Percentiles rank a stretch among this genome's conserved stretches.
These are phyloP conservation scores for Melastoma malabathricum DNA, from an alignment of 345 rosid species.

Conservation along the genomic window DNA sequence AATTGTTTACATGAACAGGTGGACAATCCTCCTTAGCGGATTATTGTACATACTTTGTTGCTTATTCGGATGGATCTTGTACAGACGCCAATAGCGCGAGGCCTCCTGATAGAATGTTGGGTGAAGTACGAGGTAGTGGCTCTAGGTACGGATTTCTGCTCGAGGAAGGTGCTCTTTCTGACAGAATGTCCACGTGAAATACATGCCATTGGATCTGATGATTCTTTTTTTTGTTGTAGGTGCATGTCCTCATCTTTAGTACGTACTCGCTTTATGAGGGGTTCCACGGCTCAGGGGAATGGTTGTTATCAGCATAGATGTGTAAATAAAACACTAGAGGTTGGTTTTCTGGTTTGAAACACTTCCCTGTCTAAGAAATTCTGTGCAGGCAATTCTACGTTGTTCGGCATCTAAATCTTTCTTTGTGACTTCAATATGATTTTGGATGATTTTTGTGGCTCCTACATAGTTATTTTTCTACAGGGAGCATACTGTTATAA, in stretches of 20 bases:
- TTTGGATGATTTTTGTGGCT: too few species aligned
- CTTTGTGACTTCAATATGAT: too few species aligned
- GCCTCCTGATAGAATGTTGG: constrained; percentile 94
- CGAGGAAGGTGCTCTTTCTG: neutral
- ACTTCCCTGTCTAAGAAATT: too few species aligned
- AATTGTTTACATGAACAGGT: constrained; percentile 37
- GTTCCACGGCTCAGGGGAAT: constrained; percentile 84
- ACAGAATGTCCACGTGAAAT: neutral
- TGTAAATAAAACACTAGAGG: constrained; percentile 71
- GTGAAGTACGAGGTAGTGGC: constrained; percentile 88
- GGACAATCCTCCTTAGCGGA: constrained; percentile 98
- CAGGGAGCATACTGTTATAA: too few species aligned
- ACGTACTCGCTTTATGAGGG: constrained; percentile 91
- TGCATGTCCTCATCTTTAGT: constrained; percentile 98
- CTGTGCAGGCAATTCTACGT: neutral
- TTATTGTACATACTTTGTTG: constrained; percentile 95
- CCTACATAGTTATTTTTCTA: too few species aligned
- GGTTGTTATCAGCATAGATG: constrained; percentile 98
- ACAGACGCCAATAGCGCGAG: constrained; percentile 94
- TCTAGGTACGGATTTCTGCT: constrained; percentile 49
- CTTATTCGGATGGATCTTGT: constrained; percentile 98
- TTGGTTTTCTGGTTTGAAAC: constrained; percentile 15
- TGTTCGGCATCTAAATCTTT: too few species aligned
- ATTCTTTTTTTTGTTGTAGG: constrained; percentile 25
- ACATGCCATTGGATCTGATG: constrained; percentile 1